A percentile compares a stretch with the other conserved stretches of the same genome.
Evolutionary conservation across 2,329 filamentous ascomycete species (phyloP).

Genomic region (Ambrosiella beaveri): DNA sequence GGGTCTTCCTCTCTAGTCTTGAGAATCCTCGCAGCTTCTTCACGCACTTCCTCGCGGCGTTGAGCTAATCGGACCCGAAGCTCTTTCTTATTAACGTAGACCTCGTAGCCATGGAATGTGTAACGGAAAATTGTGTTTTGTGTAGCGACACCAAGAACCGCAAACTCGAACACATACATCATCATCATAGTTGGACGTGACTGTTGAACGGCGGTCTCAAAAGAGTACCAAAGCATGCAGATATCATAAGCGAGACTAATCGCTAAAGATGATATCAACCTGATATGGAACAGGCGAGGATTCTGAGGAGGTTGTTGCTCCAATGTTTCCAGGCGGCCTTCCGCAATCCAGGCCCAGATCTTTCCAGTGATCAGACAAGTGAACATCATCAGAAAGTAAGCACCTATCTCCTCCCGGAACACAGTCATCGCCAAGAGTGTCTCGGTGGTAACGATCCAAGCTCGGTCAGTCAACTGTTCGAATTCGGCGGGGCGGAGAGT

Average conservation of each 20-base stretch:
- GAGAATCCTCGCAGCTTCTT: conserved; percentile 35
- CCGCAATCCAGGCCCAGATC: conserved; percentile 96
- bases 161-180: conserved; percentile 98
- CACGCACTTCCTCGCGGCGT: conserved; percentile 49
- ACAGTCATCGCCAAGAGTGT: conserved; percentile 97
- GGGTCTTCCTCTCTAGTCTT: conserved; percentile 30
- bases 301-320: conserved; percentile 91
- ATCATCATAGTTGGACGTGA: conserved; percentile 98
- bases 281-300: conserved; percentile 69
- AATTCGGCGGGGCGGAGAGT: conserved; percentile 82
- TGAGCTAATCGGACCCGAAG: conserved; percentile 51
- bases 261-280: conserved; percentile 61
- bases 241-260: conserved; percentile 67
- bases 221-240: conserved; percentile 63
- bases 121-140: conserved; percentile 67
- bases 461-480: conserved; percentile 92
- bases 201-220: conserved; percentile 68
- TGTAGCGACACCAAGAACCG: conserved; percentile 66
- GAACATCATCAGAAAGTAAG: conserved; percentile 94
- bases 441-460: conserved; percentile 95
- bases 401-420: conserved; percentile 85
- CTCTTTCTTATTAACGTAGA: conserved; percentile 57
- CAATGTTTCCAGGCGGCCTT: conserved; percentile 80
- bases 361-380: conserved; percentile 81
- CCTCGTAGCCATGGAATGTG: conserved; percentile 58